These are phyloP conservation scores for Davidsoniella eucalypti DNA, from an alignment of 2,329 filamentous ascomycete genomes.

Conservation along the genomic window DNA sequence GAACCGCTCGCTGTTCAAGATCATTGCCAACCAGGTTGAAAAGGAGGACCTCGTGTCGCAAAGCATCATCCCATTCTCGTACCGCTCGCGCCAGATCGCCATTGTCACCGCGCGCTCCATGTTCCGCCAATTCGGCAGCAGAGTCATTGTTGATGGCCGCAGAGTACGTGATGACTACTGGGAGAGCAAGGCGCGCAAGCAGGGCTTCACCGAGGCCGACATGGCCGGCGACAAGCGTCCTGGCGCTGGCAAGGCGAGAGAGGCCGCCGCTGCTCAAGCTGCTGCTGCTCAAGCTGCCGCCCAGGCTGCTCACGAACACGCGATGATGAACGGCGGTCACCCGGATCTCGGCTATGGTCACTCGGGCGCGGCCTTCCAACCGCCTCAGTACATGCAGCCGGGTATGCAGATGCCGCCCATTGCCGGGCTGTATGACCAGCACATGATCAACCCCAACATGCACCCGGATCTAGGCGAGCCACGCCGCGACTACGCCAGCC, in stretches of 20 bases:
- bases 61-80: slow-evolving; percentile 92
- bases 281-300: slow-evolving; percentile 33
- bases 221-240: slow-evolving; percentile 90
- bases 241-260: slow-evolving; percentile 73
- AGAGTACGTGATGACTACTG: slow-evolving; percentile 96
- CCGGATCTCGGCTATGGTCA: slow-evolving; percentile 82
- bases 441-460: slow-evolving; percentile 44
- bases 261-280: slow-evolving; percentile 44
- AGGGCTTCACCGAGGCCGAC: slow-evolving; percentile 95
- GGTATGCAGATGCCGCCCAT: slow-evolving; percentile 50
- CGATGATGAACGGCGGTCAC: slow-evolving; percentile 50
- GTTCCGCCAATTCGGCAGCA: slow-evolving; percentile 95
- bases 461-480: slow-evolving; percentile 26
- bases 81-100: slow-evolving; percentile 93
- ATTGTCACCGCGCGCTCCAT: slow-evolving; percentile 96
- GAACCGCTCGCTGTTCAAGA: slow-evolving; percentile 91
- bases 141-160: slow-evolving; percentile 77
- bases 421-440: slow-evolving; percentile 20
- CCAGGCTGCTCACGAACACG: slow-evolving; percentile 18
- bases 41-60: slow-evolving; percentile 93
- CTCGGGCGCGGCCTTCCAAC: slow-evolving; percentile 33
- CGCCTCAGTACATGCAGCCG: slow-evolving; percentile 54
- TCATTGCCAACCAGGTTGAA: slow-evolving; percentile 87
- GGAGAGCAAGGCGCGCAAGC: slow-evolving; percentile 92
- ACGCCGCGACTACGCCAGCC: slow-evolving; percentile 59